Evolutionary conservation across 2,329 filamentous ascomycete species (phyloP), one percentile per base, ranked within the genome.

Genomic region (Fusarium sp.): DNA sequence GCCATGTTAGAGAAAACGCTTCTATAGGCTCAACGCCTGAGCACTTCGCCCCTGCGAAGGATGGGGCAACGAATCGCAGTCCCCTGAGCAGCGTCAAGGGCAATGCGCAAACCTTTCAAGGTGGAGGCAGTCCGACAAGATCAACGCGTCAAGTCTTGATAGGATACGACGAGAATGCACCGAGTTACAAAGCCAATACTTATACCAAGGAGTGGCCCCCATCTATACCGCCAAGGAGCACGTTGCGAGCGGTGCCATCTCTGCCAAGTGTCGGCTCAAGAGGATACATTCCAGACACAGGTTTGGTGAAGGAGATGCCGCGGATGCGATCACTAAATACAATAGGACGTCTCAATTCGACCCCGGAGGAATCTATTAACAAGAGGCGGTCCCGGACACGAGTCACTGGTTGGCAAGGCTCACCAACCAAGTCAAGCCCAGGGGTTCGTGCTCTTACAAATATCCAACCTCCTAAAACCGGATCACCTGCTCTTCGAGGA

Each of bases 1-100:
- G 85, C 0, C 87, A 89, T 73, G 77, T 88, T 24, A 83, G 87
- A 44, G 87, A 90, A 76, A 75, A 79, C 14, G 86, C 88, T 3
- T 87, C 89, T 47, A 87, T 89, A 57, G 84, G 85, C 12, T 80
- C 82, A 5, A 72, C 81, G 14, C 74, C 64, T 1, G 75, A 78
- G 39, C 22, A 33, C n/a, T 33, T 42, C 33, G 45, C 39, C 42
- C 31, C 52, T 11, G 31, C 38, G 26, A 54, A 28, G 14, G 42
- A 57, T 28, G 38, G 56, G 7, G 22, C 28, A 17, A 26, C 56
- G 6, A 45, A 63, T 7, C 67, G 70, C 8, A 68, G 42, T 12
- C 76, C 76, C 33, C 42, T 78, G 22, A 60, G 62, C 24, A 58
- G 38, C 3, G 42, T 73, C 2, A 62, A 70, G 28, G 74, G 60